Evolutionary conservation across 1,284 basidiomycete species (phyloP).

Genomic region (Afroboletus lepidellus): DNA sequence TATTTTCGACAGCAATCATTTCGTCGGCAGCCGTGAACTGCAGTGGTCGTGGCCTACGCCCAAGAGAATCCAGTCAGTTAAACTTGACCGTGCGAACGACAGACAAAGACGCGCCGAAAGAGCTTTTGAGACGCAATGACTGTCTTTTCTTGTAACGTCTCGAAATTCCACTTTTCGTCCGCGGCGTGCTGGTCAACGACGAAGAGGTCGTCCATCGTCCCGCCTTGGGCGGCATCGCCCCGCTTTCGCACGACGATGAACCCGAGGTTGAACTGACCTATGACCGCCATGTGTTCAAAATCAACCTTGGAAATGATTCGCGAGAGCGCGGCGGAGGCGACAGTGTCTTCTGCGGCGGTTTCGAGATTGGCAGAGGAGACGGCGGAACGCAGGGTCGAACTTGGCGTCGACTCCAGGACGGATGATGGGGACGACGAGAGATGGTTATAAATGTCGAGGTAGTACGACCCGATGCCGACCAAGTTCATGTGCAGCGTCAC

Average conservation of each 20-base stretch:
- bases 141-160: constrained; percentile 86
- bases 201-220: constrained; percentile 79
- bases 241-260: constrained; percentile 85
- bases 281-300: constrained; percentile 80
- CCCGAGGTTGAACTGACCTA: constrained; percentile 96
- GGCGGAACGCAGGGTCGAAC: constrained; percentile 26
- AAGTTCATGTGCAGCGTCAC: constrained; percentile 50
- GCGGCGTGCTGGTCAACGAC: constrained; percentile 90
- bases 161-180: constrained; percentile 99
- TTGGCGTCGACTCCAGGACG: constrained; percentile 10
- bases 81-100: not conserved
- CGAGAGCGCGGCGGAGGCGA: constrained; percentile 74
- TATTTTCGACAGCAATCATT: constrained; percentile 83
- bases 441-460: constrained; percentile 22
- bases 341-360: constrained; percentile 53
- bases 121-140: constrained; percentile 85
- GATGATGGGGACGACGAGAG: not conserved
- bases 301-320: constrained; percentile 88
- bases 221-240: constrained; percentile 4
- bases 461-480: constrained; percentile 35
- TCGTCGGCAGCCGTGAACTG: constrained; percentile 92
- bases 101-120: constrained; percentile 58
- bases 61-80: not conserved
- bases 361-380: constrained; percentile 57
- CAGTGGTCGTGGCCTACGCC: constrained; percentile 69